Conservation (phyloP, 345 rosid genomes). For the Linum trigynum region DNA sequence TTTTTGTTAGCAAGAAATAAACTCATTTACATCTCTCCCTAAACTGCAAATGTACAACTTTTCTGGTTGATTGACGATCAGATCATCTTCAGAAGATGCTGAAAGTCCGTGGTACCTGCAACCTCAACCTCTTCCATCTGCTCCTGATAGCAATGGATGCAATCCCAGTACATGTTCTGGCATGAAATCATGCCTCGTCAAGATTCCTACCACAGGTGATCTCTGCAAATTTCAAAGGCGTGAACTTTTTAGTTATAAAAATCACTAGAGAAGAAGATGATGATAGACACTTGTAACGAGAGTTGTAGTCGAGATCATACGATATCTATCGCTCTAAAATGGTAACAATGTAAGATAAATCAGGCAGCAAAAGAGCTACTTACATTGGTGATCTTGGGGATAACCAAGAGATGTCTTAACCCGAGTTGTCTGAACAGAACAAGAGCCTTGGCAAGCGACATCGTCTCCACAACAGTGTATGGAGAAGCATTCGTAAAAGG, state of each 20-base stretch:
- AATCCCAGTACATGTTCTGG: slow-evolving; percentile 64
- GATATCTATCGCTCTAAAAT: no score
- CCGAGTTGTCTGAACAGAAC: slow-evolving; percentile 80
- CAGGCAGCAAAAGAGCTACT: slow-evolving; percentile 12
- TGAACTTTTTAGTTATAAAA: background rate
- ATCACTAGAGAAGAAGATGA: background rate
- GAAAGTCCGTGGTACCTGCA: slow-evolving; percentile 30
- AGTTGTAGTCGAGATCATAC: no score
- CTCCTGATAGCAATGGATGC: slow-evolving; percentile 47
- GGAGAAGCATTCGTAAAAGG: slow-evolving; percentile 91
- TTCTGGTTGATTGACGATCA: no score
- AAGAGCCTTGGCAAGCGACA: slow-evolving; percentile 89
- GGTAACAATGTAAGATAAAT: no score
- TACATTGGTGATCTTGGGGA: slow-evolving; percentile 63
- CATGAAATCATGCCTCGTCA: slow-evolving; percentile 95
- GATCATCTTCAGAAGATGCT: slow-evolving; percentile 8
- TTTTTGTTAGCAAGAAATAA: no score
- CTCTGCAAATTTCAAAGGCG: slow-evolving; percentile 36
- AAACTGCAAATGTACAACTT: no score
- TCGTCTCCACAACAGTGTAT: slow-evolving; percentile 83
- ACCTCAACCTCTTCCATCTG: slow-evolving; percentile 71
- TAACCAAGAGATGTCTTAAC: slow-evolving; percentile 74
- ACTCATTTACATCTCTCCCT: no score
- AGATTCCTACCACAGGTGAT: slow-evolving; percentile 68
- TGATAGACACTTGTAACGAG: background rate